A percentile compares a stretch with the other conserved stretches of the same genome.
Conservation (phyloP, 2,329 filamentous ascomycete genomes). For the Penicillium sp. region DNA sequence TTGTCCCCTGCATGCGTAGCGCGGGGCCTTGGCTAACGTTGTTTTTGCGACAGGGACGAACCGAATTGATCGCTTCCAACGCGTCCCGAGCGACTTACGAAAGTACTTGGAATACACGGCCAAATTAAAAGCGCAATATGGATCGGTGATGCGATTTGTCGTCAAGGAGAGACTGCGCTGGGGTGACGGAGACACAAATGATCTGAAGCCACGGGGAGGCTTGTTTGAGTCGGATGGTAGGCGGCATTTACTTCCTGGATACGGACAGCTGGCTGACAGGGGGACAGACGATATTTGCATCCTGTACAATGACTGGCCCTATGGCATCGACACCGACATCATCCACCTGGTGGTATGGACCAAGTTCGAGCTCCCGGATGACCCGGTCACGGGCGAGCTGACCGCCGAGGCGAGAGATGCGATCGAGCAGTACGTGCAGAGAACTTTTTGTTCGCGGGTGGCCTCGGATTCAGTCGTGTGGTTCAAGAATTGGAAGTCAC, state of each 20-base stretch:
- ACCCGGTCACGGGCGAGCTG: slow-evolving; percentile 61
- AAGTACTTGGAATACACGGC: slow-evolving; percentile 69
- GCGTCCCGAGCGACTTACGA: slow-evolving; percentile 71
- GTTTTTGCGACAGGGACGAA: slow-evolving; percentile 51
- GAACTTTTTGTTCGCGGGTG: slow-evolving; percentile 56
- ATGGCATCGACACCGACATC: slow-evolving; percentile 72
- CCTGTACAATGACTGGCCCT: slow-evolving; percentile 90
- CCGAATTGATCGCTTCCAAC: slow-evolving; percentile 69
- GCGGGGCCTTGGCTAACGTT: background rate
- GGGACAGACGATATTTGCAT: slow-evolving; percentile 62
- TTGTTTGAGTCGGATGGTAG: slow-evolving; percentile 38
- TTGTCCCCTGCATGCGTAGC: slow-evolving; percentile 2
- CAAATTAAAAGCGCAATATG: slow-evolving; percentile 61
- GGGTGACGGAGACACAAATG: slow-evolving; percentile 46
- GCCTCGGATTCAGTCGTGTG: slow-evolving; percentile 59
- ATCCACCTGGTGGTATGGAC: slow-evolving; percentile 90
- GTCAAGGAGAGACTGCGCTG: slow-evolving; percentile 66
- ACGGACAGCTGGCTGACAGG: slow-evolving; percentile 13
- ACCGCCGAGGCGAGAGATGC: slow-evolving; percentile 58
- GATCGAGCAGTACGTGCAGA: slow-evolving; percentile 67
- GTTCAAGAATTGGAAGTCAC: slow-evolving; percentile 86
- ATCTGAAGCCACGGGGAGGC: slow-evolving; percentile 28
- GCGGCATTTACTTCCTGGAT: background rate
- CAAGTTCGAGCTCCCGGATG: slow-evolving; percentile 74
- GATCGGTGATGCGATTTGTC: slow-evolving; percentile 74